A percentile compares a stretch with the other conserved stretches of the same genome.
phyloP scores from a whole-genome alignment of 2,329 filamentous ascomycete genomes.

The Phaeosphaeriaceae sp. region DNA sequence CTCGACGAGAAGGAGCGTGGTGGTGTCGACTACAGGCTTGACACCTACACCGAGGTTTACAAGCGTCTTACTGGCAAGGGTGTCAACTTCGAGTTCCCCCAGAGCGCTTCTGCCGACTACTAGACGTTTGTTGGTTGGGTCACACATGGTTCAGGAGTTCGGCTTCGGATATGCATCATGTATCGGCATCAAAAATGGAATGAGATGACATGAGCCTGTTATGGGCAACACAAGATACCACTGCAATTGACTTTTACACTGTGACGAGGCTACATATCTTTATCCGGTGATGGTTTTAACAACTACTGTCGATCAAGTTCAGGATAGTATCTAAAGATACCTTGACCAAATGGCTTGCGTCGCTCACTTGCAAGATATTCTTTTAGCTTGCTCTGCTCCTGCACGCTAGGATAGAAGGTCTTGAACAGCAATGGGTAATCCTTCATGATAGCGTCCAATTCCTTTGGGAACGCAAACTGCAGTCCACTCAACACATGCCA shows the following conservation, averaged over 20 bases:
- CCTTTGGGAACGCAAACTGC: constrained; percentile 73
- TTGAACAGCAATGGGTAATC: constrained; percentile 68
- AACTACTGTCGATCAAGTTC: constrained; percentile 67
- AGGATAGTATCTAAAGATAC: constrained; percentile 75
- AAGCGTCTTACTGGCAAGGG: constrained; percentile 94
- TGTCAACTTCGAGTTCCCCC: constrained; percentile 98
- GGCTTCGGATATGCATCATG: constrained; percentile 49
- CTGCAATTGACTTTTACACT: constrained; percentile 43
- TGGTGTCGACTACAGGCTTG: constrained; percentile 98
- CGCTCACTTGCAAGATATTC: constrained; percentile 72
- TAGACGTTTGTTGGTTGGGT: constrained; percentile 60
- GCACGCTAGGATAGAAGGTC: constrained; percentile 66
- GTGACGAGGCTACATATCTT: constrained; percentile 24
- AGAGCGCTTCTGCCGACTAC: constrained; percentile 78
- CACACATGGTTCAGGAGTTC: constrained; percentile 45
- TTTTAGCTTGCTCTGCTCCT: constrained; percentile 68
- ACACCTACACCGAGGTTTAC: constrained; percentile 99
- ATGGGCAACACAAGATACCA: constrained; percentile 46
- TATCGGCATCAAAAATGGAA: constrained; percentile 48
- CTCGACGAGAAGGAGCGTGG: constrained; percentile 99
- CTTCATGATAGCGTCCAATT: constrained; percentile 61
- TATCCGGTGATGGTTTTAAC: constrained; percentile 2
- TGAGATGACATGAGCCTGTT: constrained; percentile 44
- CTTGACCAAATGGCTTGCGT: constrained; percentile 65
- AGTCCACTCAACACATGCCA: constrained; percentile 69